Conservation (phyloP, 371 early-diverging fungal species). For the Phascolomyces articulosus region DNA sequence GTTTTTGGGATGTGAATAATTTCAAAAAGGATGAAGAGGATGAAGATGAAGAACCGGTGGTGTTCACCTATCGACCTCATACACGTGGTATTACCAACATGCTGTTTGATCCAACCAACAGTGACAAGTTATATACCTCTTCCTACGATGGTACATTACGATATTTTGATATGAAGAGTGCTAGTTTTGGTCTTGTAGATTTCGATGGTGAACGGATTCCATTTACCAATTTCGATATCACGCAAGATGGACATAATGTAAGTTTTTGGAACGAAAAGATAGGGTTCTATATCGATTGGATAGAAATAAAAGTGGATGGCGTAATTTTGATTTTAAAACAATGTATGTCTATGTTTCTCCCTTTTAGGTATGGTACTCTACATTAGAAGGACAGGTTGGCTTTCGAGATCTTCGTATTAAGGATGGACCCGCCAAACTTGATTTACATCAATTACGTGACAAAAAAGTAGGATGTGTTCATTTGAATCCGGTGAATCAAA, state of each 20-base stretch:
- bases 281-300: too few relatives aligned
- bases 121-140: slow-evolving; percentile 55
- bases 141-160: slow-evolving; percentile 73
- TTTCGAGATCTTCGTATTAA: slow-evolving; percentile 47
- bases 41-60: slow-evolving; percentile 50
- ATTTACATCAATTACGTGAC: slow-evolving; percentile 38
- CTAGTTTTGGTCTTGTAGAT: slow-evolving; percentile 51
- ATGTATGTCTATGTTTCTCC: neutral
- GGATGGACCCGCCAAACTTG: neutral
- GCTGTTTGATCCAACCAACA: slow-evolving; percentile 53
- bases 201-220: slow-evolving; percentile 29
- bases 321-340: neutral
- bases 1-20: slow-evolving; percentile 69
- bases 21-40: slow-evolving; percentile 45
- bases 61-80: slow-evolving; percentile 65
- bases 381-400: slow-evolving; percentile 62
- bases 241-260: slow-evolving; percentile 46
- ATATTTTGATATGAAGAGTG: slow-evolving; percentile 62
- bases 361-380: slow-evolving; percentile 59
- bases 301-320: too few relatives aligned
- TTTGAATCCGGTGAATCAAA: slow-evolving; percentile 62
- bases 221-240: slow-evolving; percentile 50
- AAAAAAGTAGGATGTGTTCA: slow-evolving; percentile 75
- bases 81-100: slow-evolving; percentile 56
- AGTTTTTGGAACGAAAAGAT: too few relatives aligned